phyloP scores from a whole-genome alignment of 176 grass and related monocot genomes.

The Oryza brachyantha region DNA sequence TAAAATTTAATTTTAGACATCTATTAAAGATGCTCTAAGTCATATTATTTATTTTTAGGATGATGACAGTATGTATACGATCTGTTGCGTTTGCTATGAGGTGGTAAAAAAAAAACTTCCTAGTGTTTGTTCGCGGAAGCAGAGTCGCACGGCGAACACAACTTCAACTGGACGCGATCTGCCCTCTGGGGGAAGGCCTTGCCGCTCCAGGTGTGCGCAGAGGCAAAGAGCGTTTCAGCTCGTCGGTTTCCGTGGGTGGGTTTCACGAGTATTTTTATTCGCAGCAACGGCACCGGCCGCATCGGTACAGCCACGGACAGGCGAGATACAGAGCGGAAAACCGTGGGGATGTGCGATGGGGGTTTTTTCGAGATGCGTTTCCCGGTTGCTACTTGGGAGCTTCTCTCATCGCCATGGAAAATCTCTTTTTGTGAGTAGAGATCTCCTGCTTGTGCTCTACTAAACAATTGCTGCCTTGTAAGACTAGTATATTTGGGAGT shows the following conservation, averaged over 20 bases:
- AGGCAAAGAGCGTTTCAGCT: not conserved
- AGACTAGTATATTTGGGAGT: too few relatives aligned
- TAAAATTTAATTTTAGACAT: too few relatives aligned
- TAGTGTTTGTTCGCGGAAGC: conserved; percentile 47
- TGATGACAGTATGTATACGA: too few relatives aligned
- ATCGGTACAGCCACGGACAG: conserved; percentile 30
- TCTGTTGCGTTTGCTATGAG: too few relatives aligned
- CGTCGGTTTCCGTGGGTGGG: conserved; percentile 40
- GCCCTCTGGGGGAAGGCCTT: not conserved
- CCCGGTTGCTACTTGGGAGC: not conserved
- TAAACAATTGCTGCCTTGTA: not conserved
- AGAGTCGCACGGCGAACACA: not conserved
- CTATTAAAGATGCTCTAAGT: too few relatives aligned
- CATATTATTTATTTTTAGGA: too few relatives aligned
- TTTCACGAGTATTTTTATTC: too few relatives aligned
- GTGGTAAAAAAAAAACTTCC: too few relatives aligned
- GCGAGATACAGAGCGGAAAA: conserved; percentile 11
- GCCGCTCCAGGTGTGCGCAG: conserved; percentile 14
- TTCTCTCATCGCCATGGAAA: not conserved
- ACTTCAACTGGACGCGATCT: not conserved
- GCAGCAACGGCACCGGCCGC: conserved; percentile 23
- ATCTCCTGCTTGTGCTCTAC: not conserved
- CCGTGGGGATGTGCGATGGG: not conserved
- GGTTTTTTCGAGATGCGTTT: not conserved
- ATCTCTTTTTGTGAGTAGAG: not conserved